Conservation (phyloP, 2,329 filamentous ascomycete genomes). For the Diaporthe batatas region DNA sequence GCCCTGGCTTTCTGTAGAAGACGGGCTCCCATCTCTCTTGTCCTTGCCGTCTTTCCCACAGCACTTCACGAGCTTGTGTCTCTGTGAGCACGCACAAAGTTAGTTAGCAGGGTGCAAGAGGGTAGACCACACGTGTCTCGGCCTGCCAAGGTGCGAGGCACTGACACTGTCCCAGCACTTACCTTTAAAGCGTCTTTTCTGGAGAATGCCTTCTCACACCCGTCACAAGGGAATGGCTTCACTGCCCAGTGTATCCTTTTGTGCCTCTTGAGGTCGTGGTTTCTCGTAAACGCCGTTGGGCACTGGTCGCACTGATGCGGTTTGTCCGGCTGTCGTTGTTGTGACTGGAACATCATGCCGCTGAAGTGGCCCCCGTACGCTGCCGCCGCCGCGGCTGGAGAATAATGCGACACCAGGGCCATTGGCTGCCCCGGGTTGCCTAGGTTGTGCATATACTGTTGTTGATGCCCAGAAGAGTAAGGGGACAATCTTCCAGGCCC, state of each 20-base stretch:
- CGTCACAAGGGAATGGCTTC: slow-evolving; percentile 92
- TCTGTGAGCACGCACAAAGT: slow-evolving; percentile 55
- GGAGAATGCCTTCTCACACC: slow-evolving; percentile 97
- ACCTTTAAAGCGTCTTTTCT: slow-evolving; percentile 98
- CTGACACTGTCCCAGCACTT: slow-evolving; percentile 51
- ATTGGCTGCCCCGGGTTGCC: slow-evolving; percentile 80
- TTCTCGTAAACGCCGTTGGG: slow-evolving; percentile 93
- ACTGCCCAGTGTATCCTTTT: slow-evolving; percentile 95
- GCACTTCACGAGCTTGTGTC: slow-evolving; percentile 75
- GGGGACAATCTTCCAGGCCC: slow-evolving; percentile 39
- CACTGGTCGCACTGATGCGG: slow-evolving; percentile 97
- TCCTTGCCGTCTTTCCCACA: slow-evolving; percentile 60
- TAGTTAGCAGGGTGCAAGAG: background rate
- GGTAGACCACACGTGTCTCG: background rate
- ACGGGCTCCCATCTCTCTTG: slow-evolving; percentile 40
- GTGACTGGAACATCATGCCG: slow-evolving; percentile 59
- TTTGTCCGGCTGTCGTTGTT: slow-evolving; percentile 73
- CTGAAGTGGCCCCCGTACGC: slow-evolving; percentile 41
- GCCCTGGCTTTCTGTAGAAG: slow-evolving; percentile 39
- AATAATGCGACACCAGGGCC: slow-evolving; percentile 67
- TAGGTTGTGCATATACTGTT: slow-evolving; percentile 75
- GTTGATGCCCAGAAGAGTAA: slow-evolving; percentile 60
- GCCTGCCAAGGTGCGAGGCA: background rate
- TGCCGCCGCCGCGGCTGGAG: slow-evolving; percentile 51
- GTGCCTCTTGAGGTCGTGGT: slow-evolving; percentile 95